Evolutionary conservation across 805 yeast species (phyloP), one percentile per base, ranked within the genome.

Genomic region (Komagataella pastoris): DNA sequence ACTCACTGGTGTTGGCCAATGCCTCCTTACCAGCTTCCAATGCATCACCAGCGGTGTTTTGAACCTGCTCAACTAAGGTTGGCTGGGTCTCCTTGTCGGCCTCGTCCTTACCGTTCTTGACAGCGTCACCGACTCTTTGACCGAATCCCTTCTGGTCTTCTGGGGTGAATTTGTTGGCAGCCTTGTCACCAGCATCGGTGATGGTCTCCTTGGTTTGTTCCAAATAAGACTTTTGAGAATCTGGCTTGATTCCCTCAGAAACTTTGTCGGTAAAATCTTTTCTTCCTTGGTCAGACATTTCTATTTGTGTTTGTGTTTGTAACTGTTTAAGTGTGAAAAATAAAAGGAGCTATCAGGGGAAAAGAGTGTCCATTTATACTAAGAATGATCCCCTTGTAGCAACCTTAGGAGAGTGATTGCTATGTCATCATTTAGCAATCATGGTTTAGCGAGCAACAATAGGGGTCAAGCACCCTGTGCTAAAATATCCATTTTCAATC

Each of bases 151-250:
- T 88, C 60, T 81, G 73, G 52, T 68, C 67, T 50, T 83, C 81
- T 58, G 93, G 88, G 63, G 80, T 80, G 50, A 73, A 65, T 51
- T 73, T 66, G 49, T 76, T 73, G 53, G 83, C 88, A 52, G 74
- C 67, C 62, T 76, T 71, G 73, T 88, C 96, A 60, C 73, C 75
- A n/a, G 74, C 64, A 63, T 77, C 83, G 54, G 93, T 80, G 56
- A 76, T 79, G 30, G 65, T 53, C 71, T 88, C 95, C 74, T 84
- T 83, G 58, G 81, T 82, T 70, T 84, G 72, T 62, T 85, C 83
- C 51, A 71, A 66, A 61, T 70, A 67, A 44, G 81, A 60, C 72
- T 88, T 88, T 67, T 83, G 76, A 53, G 77, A 68, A 56, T 88
- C 83, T 57, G 95, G 95, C 58, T 77, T 84, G 47, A 83, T 54